phyloP scores from a whole-genome alignment of 805 yeast genomes.

The Maudiozyma pseudohumilis region DNA sequence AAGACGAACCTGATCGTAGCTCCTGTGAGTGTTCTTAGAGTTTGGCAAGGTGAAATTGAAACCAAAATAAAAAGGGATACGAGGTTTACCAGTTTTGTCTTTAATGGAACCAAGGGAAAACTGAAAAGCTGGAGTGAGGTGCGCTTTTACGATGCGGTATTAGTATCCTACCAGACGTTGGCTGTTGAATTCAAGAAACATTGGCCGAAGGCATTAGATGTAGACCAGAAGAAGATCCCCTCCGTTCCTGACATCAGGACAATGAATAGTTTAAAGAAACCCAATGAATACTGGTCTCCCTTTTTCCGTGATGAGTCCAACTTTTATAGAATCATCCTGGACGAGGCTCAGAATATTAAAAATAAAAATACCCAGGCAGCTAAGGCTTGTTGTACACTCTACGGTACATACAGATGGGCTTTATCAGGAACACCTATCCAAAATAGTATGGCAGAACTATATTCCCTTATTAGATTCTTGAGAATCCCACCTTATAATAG shows the following conservation, averaged over 20 bases:
- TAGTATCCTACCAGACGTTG: constrained; percentile 73
- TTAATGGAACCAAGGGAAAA: constrained; percentile 30
- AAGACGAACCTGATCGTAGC: constrained; percentile 73
- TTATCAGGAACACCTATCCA: constrained; percentile 61
- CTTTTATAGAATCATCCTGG: constrained; percentile 52
- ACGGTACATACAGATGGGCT: constrained; percentile 42
- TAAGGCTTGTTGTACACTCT: constrained; percentile 35
- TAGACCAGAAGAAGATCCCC: constrained; percentile 18
- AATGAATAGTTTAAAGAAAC: constrained; percentile 23
- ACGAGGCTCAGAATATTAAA: constrained; percentile 57
- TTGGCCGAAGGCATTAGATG: constrained; percentile 28
- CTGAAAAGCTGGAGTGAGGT: constrained; percentile 38
- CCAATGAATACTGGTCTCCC: constrained; percentile 47
- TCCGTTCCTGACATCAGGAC: constrained; percentile 23
- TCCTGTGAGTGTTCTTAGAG: constrained; percentile 77
- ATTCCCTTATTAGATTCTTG: constrained; percentile 39
- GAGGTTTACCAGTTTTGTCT: constrained; percentile 44
- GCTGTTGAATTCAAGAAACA: constrained; percentile 71
- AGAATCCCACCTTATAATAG: constrained; percentile 53
- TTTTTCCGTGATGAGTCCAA: constrained; percentile 43
- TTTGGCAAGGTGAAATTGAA: constrained; percentile 74
- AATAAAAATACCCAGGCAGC: constrained; percentile 39
- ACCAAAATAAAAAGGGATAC: constrained; percentile 45
- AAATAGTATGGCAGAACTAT: constrained; percentile 44
- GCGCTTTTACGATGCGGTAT: constrained; percentile 54